Conservation (phyloP, 257 asterid genomes). For the Fraxinus pennsylvanica region DNA sequence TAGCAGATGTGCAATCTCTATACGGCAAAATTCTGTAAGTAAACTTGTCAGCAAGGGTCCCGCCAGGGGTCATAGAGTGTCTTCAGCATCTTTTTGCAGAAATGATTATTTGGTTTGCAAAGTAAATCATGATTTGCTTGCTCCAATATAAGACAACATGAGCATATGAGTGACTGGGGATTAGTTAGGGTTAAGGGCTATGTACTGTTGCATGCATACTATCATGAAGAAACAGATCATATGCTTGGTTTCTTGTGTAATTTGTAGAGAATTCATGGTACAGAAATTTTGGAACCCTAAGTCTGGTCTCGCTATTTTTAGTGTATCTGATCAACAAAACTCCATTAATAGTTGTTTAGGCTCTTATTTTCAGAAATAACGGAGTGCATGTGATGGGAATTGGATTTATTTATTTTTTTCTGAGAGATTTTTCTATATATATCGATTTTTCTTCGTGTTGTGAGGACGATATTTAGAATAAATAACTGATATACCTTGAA, state of each 20-base stretch:
- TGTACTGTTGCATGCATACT: not conserved
- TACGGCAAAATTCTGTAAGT: not conserved
- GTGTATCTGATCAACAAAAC: not conserved
- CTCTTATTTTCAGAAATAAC: not conserved
- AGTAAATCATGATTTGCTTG: conserved; percentile 5
- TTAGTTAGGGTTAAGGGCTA: not conserved
- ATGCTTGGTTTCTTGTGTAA: not conserved
- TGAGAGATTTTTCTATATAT: too few species aligned
- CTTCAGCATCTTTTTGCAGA: not conserved
- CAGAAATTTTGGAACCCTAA: not conserved
- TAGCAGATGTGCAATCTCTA: not conserved
- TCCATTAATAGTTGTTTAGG: not conserved
- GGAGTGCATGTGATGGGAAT: not conserved
- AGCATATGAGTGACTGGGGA: not conserved
- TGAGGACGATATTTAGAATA: too few species aligned
- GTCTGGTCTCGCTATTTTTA: not conserved
- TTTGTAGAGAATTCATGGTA: not conserved
- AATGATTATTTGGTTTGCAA: not conserved
- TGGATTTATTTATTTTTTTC: too few species aligned
- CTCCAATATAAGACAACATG: not conserved
- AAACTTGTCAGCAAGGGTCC: not conserved
- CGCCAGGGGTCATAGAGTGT: not conserved
- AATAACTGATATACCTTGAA: too few species aligned
- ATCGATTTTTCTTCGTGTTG: too few species aligned
- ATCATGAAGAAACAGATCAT: not conserved